Conservation (phyloP, 2,329 filamentous ascomycete species). For the Aspergillus calidoustus region DNA sequence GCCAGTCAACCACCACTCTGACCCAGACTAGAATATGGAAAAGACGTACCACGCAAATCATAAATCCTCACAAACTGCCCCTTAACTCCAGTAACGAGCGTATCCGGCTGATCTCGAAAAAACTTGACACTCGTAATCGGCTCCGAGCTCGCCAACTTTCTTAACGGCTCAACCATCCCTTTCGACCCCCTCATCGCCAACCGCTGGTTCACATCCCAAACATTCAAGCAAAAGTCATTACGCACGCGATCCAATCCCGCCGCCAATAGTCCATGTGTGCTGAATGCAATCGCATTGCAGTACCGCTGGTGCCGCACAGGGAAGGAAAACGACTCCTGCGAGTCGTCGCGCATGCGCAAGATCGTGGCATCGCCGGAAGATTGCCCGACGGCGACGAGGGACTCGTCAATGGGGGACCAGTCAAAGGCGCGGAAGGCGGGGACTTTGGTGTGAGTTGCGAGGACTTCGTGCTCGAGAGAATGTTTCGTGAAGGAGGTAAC, state of each 20-base stretch:
- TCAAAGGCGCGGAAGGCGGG: slow-evolving; percentile 68
- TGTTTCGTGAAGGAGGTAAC: slow-evolving; percentile 47
- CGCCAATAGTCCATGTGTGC: slow-evolving; percentile 59
- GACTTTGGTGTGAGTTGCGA: slow-evolving; percentile 59
- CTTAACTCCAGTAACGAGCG: slow-evolving; percentile 65
- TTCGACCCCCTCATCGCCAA: slow-evolving; percentile 41
- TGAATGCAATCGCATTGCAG: slow-evolving; percentile 68
- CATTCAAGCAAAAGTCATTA: slow-evolving; percentile 67
- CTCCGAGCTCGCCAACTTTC: slow-evolving; percentile 65
- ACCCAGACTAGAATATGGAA: slow-evolving; percentile 10
- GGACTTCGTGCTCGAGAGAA: slow-evolving; percentile 56
- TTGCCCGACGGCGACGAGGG: slow-evolving; percentile 63
- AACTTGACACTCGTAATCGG: slow-evolving; percentile 69
- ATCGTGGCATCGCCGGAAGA: slow-evolving; percentile 66
- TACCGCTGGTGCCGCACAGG: slow-evolving; percentile 66
- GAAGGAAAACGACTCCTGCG: slow-evolving; percentile 55
- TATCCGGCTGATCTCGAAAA: slow-evolving; percentile 63
- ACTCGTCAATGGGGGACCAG: slow-evolving; percentile 64
- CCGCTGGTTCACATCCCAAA: slow-evolving; percentile 64
- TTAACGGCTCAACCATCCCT: slow-evolving; percentile 54
- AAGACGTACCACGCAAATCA: slow-evolving; percentile 60
- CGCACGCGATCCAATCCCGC: slow-evolving; percentile 66
- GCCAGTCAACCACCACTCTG: slow-evolving; percentile 6
- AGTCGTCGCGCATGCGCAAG: slow-evolving; percentile 58
- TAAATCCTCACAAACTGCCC: slow-evolving; percentile 65